phyloP scores from a whole-genome alignment of 1,139 yeast genomes.

The Ogataea hybrid region DNA sequence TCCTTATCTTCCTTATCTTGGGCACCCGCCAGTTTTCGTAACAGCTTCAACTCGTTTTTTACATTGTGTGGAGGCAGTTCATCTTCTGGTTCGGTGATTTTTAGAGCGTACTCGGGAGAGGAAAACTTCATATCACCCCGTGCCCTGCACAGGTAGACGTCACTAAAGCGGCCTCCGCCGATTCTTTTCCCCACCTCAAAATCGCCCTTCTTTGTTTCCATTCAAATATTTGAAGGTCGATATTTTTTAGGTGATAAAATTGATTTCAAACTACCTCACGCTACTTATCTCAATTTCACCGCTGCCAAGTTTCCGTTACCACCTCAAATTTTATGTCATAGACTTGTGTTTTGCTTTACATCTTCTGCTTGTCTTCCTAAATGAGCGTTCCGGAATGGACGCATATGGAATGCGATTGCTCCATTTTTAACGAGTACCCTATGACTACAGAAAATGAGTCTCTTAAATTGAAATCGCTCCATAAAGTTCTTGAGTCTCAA shows the following conservation, averaged over 20 bases:
- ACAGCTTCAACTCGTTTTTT: slow-evolving; percentile 38
- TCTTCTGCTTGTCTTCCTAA: neutral
- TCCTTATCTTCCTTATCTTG: neutral
- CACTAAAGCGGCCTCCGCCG: slow-evolving; percentile 35
- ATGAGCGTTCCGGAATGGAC: slow-evolving; percentile 39
- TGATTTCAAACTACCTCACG: neutral
- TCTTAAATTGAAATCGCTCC: slow-evolving; percentile 41
- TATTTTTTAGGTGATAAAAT: neutral
- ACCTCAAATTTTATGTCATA: neutral
- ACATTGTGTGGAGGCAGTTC: slow-evolving; percentile 50
- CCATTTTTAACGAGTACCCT: slow-evolving; percentile 46
- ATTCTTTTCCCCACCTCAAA: slow-evolving; percentile 20
- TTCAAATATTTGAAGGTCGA: neutral
- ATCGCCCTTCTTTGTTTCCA: slow-evolving; percentile 14
- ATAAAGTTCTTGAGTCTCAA: slow-evolving; percentile 37
- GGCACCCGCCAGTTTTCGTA: slow-evolving; percentile 28
- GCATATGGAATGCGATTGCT: slow-evolving; percentile 47
- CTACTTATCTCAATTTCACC: neutral
- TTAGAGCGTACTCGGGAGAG: slow-evolving; percentile 36
- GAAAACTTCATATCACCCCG: slow-evolving; percentile 9
- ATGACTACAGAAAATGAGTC: slow-evolving; percentile 39
- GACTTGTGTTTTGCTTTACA: neutral
- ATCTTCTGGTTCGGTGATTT: slow-evolving; percentile 45
- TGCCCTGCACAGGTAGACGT: slow-evolving; percentile 31
- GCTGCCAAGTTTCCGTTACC: neutral